phyloP scores from a whole-genome alignment of 2,329 filamentous ascomycete genomes.

The Colletotrichum orchidophilum region DNA sequence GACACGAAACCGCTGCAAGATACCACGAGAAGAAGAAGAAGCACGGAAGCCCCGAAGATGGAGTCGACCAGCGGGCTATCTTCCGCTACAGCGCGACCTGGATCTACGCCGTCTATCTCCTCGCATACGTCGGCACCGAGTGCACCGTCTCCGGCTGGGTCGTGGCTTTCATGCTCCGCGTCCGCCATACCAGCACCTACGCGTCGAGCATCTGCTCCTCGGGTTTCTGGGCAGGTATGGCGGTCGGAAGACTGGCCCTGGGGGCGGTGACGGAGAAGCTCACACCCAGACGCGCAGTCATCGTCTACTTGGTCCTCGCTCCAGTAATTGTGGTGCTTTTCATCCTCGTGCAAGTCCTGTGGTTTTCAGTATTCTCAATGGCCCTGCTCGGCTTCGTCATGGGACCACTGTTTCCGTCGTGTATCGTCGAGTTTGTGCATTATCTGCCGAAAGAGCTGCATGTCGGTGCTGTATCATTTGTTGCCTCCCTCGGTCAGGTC shows the following conservation, averaged over 20 bases:
- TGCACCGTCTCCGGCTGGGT: constrained; percentile 56
- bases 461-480: constrained; percentile 53
- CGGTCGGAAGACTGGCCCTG: constrained; percentile 47
- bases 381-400: constrained; percentile 29
- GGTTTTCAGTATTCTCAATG: constrained; percentile 20
- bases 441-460: constrained; percentile 43
- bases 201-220: constrained; percentile 51
- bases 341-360: neutral
- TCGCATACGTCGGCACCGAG: constrained; percentile 55
- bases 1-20: constrained; percentile 64
- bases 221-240: constrained; percentile 56
- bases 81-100: constrained; percentile 48
- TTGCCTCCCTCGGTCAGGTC: constrained; percentile 53
- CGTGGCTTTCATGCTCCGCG: constrained; percentile 54
- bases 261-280: constrained; percentile 44
- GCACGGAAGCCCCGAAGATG: neutral
- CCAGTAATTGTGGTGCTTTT: constrained; percentile 12
- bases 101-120: constrained; percentile 53
- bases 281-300: constrained; percentile 36
- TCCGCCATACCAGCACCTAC: constrained; percentile 46
- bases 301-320: constrained; percentile 1
- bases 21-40: constrained; percentile 59
- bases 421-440: constrained; percentile 13
- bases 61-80: constrained; percentile 32
- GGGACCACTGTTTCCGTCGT: constrained; percentile 32